phyloP scores from a whole-genome alignment of 768 basidiomycete genomes.

The Rhodotorula sphaerocarpa region DNA sequence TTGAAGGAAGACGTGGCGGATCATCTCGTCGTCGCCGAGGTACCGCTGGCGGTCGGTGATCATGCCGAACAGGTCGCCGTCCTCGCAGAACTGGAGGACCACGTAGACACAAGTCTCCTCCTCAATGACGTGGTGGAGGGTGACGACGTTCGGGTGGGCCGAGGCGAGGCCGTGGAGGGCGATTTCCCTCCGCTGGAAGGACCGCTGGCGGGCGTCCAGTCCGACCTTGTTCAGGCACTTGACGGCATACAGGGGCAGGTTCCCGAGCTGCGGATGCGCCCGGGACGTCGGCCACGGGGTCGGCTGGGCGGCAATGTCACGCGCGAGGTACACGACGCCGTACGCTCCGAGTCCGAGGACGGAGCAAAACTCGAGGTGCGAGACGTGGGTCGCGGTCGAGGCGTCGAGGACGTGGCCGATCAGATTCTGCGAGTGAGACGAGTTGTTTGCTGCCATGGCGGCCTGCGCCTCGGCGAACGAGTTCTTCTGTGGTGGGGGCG shows the following conservation, averaged over 20 bases:
- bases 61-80: constrained; percentile 86
- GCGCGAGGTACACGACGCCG: constrained; percentile 85
- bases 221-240: constrained; percentile 66
- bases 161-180: constrained; percentile 47
- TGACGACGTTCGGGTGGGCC: constrained; percentile 55
- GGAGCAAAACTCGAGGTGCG: constrained; percentile 67
- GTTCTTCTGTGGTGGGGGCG: too few species aligned
- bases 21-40: constrained; percentile 67
- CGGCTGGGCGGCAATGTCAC: constrained; percentile 47
- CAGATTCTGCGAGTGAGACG: constrained; percentile 41
- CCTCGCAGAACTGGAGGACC: constrained; percentile 83
- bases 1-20: constrained; percentile 84
- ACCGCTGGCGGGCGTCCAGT: constrained; percentile 55
- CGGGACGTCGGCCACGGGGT: constrained; percentile 33
- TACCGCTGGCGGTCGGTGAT: constrained; percentile 52
- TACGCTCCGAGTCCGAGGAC: constrained; percentile 89
- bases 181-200: constrained; percentile 65
- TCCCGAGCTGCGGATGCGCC: constrained; percentile 31
- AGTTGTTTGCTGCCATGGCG: constrained; percentile 35
- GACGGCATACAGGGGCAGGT: constrained; percentile 62
- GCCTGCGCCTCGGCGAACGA: constrained; percentile 34
- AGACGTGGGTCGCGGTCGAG: constrained; percentile 42
- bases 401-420: constrained; percentile 73
- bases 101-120: constrained; percentile 61
- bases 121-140: constrained; percentile 57